A percentile compares a stretch with the other conserved stretches of the same genome.
These are phyloP conservation scores for Tylopilus sp. DNA, from an alignment of 768 basidiomycete genomes.

Conservation along the genomic window DNA sequence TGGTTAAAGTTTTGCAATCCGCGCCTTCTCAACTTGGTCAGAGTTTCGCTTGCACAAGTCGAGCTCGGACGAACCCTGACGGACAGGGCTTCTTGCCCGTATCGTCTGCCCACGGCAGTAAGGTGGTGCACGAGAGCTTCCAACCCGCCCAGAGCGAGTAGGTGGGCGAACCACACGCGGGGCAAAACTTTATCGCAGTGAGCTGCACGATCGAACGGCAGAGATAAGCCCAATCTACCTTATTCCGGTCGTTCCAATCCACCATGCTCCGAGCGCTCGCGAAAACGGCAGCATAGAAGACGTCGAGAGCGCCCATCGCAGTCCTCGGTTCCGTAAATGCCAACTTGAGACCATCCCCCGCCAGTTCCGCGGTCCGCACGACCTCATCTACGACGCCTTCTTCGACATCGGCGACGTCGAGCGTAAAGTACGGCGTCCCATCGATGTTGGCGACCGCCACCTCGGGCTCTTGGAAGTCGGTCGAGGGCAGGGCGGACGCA, in stretches of 20 bases:
- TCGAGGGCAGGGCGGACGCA: conserved; percentile 55
- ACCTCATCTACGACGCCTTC: conserved; percentile 42
- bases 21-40: conserved; percentile 43
- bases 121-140: conserved; percentile 80
- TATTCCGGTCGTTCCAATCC: conserved; percentile 93
- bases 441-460: conserved; percentile 54
- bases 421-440: conserved; percentile 83
- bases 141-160: conserved; percentile 95
- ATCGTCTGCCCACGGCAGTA: conserved; percentile 74
- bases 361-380: conserved; percentile 36
- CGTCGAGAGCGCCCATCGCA: conserved; percentile 53
- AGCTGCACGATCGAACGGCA: background rate
- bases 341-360: conserved; percentile 38
- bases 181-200: conserved; percentile 65
- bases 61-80: conserved; percentile 53
- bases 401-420: conserved; percentile 64
- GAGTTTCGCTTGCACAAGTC: background rate
- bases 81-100: conserved; percentile 62
- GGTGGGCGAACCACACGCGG: conserved; percentile 76
- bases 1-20: conserved; percentile 87
- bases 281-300: conserved; percentile 70
- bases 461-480: conserved; percentile 59
- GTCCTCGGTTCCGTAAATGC: conserved; percentile 66
- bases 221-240: conserved; percentile 40
- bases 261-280: conserved; percentile 76